Evolutionary conservation across 495 filamentous ascomycete species (phyloP), one percentile per base, ranked within the genome.

Genomic region (Thozetella sp.): DNA sequence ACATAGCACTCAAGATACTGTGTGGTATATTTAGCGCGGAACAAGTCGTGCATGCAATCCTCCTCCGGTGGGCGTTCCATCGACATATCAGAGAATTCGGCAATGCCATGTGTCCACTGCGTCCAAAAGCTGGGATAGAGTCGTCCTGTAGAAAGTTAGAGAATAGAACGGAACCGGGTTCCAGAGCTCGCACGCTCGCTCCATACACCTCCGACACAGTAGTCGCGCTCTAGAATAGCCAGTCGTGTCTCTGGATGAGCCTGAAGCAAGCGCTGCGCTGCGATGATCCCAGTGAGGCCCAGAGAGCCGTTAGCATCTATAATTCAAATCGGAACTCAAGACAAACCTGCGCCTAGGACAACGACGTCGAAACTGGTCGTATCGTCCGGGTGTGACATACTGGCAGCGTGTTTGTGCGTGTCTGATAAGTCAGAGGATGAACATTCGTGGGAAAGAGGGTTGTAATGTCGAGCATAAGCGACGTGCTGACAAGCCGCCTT

Each of bases 1-100:
- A 79, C 53, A 57, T 81, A 81, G 19, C 69, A 59, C 51, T 76
- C 70, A 19, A 80, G 69, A 61, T 81, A 80, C 46, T 67, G 30
- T 10, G 78, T 74, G n/a, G 73, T 65, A 57, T 77, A 66, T 51
- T 71, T 71, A 2, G 78, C 74, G 30, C 66, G 60, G 56, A 76
- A 75, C 53, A 69, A 67, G 10, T 69, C 69, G 50, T 72, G 51
- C 51, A 60, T 60, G 30, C 57, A 60, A 23, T 76, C 68, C 25
- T 64, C 64, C 0, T 61, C 34, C 19, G 68, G 65, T 3, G 76
- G 72, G 17, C 37, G 55, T 17, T 54, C 27, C 57, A 78, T 66
- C 20, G 67, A 58, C 48, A 57, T 53, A 59, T 81, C 77, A 1
- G 77, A 76, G 54, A 71, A 80, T 27, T 73, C 72, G 10, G 68